Conservation (phyloP, 192 early-diverging fungal genomes). For the Mortierella hygrophila region DNA sequence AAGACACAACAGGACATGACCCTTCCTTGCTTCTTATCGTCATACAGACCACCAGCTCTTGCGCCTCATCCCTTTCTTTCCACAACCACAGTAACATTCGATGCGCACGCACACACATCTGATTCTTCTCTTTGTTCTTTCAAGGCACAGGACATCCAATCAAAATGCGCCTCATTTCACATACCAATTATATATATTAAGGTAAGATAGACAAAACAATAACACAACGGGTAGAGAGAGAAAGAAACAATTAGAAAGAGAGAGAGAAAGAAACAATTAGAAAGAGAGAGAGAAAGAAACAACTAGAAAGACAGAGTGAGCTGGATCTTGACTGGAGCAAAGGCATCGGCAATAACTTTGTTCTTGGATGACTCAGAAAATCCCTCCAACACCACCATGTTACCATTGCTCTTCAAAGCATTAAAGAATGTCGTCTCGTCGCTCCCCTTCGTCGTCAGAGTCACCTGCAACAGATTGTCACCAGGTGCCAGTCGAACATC, state of each 20-base stretch:
- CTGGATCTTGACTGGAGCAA: not conserved
- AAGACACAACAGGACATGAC: too few relatives aligned
- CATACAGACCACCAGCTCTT: too few relatives aligned
- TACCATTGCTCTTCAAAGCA: too few relatives aligned
- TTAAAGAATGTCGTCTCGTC: too few relatives aligned
- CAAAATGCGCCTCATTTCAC: not conserved
- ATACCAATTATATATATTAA: not conserved
- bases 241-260: too few relatives aligned
- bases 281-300: not conserved
- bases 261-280: not conserved
- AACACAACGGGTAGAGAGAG: too few relatives aligned
- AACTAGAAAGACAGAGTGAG: not conserved
- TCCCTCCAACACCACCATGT: not conserved
- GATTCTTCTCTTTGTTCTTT: not conserved
- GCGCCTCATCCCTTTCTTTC: too few relatives aligned
- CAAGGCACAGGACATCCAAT: not conserved
- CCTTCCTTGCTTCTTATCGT: too few relatives aligned
- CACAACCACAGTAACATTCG: too few relatives aligned
- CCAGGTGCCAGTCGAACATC: not conserved
- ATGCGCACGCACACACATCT: not conserved
- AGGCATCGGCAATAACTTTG: not conserved
- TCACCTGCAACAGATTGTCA: not conserved
- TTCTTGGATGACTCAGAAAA: not conserved
- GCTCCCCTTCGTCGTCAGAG: not conserved
- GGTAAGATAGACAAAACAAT: too few relatives aligned